Percentiles rank a stretch among this genome's conserved stretches.
Evolutionary conservation across 305 asterid genomes (phyloP).

Genomic region (Solanum hybrid): DNA sequence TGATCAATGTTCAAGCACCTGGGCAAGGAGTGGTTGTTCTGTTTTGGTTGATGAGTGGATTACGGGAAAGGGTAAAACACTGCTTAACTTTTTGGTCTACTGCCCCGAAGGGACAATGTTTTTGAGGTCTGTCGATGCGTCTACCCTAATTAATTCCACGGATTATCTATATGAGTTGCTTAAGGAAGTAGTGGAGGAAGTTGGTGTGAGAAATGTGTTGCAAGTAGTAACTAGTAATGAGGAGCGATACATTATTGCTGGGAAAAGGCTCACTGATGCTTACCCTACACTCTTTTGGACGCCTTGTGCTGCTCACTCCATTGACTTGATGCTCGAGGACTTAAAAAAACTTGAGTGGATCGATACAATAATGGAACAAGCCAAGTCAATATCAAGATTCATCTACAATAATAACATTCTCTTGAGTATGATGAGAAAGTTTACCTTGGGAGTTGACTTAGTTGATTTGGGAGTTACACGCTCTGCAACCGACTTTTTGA

Average conservation of each 20-base stretch:
- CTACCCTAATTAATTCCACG: slow-evolving; percentile 38
- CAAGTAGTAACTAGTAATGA: slow-evolving; percentile 72
- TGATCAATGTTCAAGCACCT: slow-evolving; percentile 49
- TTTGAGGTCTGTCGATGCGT: slow-evolving; percentile 62
- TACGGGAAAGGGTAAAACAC: slow-evolving; percentile 52
- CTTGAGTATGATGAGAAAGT: slow-evolving; percentile 73
- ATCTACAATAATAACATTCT: slow-evolving; percentile 44
- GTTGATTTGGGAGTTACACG: slow-evolving; percentile 54
- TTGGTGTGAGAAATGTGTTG: slow-evolving; percentile 62
- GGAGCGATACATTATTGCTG: slow-evolving; percentile 60
- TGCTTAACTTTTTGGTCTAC: slow-evolving; percentile 44
- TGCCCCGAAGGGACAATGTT: slow-evolving; percentile 62
- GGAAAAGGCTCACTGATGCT: slow-evolving; percentile 56
- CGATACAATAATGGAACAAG: slow-evolving; percentile 53
- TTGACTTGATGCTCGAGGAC: slow-evolving; percentile 75
- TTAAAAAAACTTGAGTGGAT: slow-evolving; percentile 49
- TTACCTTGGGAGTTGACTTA: slow-evolving; percentile 75
- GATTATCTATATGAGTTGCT: slow-evolving; percentile 56
- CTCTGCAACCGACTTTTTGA: slow-evolving; percentile 54
- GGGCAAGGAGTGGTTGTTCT: slow-evolving; percentile 80
- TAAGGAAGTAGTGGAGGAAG: slow-evolving; percentile 74
- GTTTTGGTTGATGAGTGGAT: slow-evolving; percentile 66
- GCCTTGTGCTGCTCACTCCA: slow-evolving; percentile 78
- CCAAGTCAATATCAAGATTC: slow-evolving; percentile 66
- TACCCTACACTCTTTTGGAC: slow-evolving; percentile 77